Evolutionary conservation across 164 flowering plant genomes (phyloP).

Genomic region (Dillenia turbinata): DNA sequence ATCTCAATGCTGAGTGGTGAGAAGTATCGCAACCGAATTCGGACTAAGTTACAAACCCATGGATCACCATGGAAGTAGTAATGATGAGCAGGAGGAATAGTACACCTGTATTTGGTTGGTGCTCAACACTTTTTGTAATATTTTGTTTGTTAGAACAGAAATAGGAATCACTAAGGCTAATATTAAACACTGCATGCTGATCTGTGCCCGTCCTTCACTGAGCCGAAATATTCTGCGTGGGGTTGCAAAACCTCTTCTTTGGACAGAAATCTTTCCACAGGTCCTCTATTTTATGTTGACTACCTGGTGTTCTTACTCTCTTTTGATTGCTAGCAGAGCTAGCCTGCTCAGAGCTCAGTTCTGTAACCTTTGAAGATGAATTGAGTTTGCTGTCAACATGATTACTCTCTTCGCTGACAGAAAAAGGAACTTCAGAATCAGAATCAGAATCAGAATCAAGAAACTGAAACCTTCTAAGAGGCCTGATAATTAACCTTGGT

Average conservation of each 20-base stretch:
- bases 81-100: conserved; percentile 56
- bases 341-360: conserved; percentile 7
- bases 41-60: conserved; percentile 62
- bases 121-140: conserved; percentile 11
- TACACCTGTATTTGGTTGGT: conserved; percentile 7
- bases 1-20: conserved; percentile 42
- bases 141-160: conserved; percentile 8
- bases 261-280: conserved; percentile 60
- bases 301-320: conserved; percentile 11
- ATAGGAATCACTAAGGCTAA: not conserved
- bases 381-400: conserved; percentile 10
- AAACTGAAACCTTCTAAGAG: conserved; percentile 75
- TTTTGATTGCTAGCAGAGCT: conserved; percentile 12
- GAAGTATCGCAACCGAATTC: conserved; percentile 58
- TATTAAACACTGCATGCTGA: conserved; percentile 9
- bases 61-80: conserved; percentile 73
- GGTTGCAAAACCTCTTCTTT: conserved; percentile 27
- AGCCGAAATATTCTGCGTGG: conserved; percentile 63
- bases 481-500: conserved; percentile 54
- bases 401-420: conserved; percentile 14
- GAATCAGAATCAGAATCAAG: conserved; percentile 79
- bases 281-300: conserved; percentile 27
- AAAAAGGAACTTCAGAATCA: conserved; percentile 60
- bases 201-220: conserved; percentile 25
- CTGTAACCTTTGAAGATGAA: conserved; percentile 16